These are phyloP conservation scores for Trichocladium antarcticum DNA, from an alignment of 495 filamentous ascomycete genomes.

Conservation along the genomic window DNA sequence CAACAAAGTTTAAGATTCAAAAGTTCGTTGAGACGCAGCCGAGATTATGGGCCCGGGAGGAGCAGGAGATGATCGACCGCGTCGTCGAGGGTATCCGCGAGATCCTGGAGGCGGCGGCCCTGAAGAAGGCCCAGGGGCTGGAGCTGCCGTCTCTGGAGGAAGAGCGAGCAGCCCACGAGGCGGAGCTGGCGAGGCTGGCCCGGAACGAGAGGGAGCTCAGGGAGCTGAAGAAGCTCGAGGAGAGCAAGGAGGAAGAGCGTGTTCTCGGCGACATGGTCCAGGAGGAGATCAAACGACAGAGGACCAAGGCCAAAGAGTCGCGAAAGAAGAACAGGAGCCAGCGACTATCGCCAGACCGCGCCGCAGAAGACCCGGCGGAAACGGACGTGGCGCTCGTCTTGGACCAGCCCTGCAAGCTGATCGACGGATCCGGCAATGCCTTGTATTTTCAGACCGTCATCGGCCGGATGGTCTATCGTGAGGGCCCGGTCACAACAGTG, in stretches of 20 bases:
- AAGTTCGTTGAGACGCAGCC: constrained; percentile 59
- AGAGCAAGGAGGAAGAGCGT: constrained; percentile 62
- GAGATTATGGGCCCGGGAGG: constrained; percentile 45
- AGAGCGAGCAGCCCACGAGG: constrained; percentile 62
- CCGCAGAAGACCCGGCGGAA: constrained; percentile 21
- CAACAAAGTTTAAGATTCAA: constrained; percentile 54
- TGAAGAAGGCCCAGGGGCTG: constrained; percentile 55
- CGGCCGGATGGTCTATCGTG: constrained; percentile 47
- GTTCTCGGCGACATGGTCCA: constrained; percentile 63
- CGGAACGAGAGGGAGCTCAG: constrained; percentile 39
- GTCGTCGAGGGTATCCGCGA: constrained; percentile 75
- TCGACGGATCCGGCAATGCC: constrained; percentile 44
- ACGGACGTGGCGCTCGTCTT: constrained; percentile 44
- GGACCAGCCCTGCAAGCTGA: constrained; percentile 55
- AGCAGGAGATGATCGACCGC: constrained; percentile 78
- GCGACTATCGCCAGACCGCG: constrained; percentile 19
- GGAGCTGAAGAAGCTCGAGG: constrained; percentile 42
- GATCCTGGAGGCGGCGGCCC: constrained; percentile 74
- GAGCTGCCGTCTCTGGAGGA: constrained; percentile 81
- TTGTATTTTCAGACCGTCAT: constrained; percentile 54
- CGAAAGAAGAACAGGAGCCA: constrained; percentile 34
- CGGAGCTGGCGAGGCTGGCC: constrained; percentile 39
- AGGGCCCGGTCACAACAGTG: constrained; percentile 47
- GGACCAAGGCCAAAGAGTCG: constrained; percentile 46
- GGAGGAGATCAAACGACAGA: constrained; percentile 59